Base-by-base conservation (phyloP, 2,329 filamentous ascomycete genomes). In the Hymenoscyphus infarciens region DNA sequence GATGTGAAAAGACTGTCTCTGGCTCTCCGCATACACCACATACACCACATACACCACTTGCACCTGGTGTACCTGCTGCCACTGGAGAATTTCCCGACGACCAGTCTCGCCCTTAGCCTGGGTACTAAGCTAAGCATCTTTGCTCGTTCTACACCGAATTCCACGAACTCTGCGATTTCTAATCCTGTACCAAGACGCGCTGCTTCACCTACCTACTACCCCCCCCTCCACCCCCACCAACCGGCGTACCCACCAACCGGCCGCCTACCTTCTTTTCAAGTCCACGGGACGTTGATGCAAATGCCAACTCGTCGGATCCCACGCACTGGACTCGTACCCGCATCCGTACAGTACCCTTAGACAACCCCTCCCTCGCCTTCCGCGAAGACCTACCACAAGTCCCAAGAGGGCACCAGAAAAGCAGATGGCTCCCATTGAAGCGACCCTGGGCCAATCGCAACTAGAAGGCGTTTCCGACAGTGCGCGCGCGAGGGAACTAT, bases 401-500 rank as follows among this genome's bases (percentile, higher is more conserved):
- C 45, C 45, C 45, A 25, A 49, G 22, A 22, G 45, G 45, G 45
- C 45, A 55, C 3, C 29, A 55, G 25, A 31, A 61, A 63, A 52
- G 56, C 59, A 54, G 39, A 73, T 73, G 70, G 70, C 69, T n/a
- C 70, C 70, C 19, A 56, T 72, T 22, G 69, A 60, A 56, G 49
- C 65, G 19, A 66, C 70, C 25, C 45, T 72, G 22, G 60, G 61
- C 7, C 38, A 71, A 55, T 73, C 71, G 53, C 69, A 73, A 65
- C 42, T 68, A 15, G 71, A 70, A 16, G 70, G 70, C 0, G 61
- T 74, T 3, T 71, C 72, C 0, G 72, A 74, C 56, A 66, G 64
- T 61, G 69, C 70, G 2, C 66, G 73, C 58, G 71, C 71, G 19
- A 67, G 72, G 66, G 73, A 74, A 63, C 42, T 74, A 45, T 74